These are phyloP conservation scores for Delonix regia DNA, from an alignment of 306 rosid genomes.

Conservation along the genomic window DNA sequence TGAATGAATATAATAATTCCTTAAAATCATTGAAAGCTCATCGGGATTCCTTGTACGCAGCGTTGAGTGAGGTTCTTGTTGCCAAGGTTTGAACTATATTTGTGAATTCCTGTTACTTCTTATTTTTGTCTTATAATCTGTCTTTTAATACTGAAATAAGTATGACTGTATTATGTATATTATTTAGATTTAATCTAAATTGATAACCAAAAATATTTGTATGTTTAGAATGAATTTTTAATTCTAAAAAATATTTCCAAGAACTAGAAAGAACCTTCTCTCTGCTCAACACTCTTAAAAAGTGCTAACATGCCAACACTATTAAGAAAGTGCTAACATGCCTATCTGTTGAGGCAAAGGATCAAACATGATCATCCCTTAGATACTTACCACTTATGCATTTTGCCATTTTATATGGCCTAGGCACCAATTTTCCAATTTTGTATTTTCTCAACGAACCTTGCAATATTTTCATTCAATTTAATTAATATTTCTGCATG, in stretches of 20 bases:
- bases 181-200: constrained; percentile 5
- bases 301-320: not conserved
- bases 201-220: too few species aligned
- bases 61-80: constrained; percentile 75
- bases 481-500: constrained; percentile 32
- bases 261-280: not conserved
- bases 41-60: constrained; percentile 72
- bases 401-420: constrained; percentile 6
- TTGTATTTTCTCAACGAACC: constrained; percentile 24
- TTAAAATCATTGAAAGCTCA: constrained; percentile 65
- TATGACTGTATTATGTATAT: not conserved
- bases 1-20: constrained; percentile 56
- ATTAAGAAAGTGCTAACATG: not conserved
- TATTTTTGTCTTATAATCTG: not conserved
- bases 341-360: not conserved
- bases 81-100: constrained; percentile 66
- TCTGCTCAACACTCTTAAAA: not conserved
- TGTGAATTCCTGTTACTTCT: not conserved
- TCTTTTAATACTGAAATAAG: not conserved
- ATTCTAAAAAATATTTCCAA: not conserved
- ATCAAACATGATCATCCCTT: constrained; percentile 6
- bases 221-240: constrained; percentile 8
- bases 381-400: not conserved
- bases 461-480: constrained; percentile 16
- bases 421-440: not conserved